Evolutionary conservation across 495 filamentous ascomycete genomes (phyloP).

Genomic region (Neurospora discreta): DNA sequence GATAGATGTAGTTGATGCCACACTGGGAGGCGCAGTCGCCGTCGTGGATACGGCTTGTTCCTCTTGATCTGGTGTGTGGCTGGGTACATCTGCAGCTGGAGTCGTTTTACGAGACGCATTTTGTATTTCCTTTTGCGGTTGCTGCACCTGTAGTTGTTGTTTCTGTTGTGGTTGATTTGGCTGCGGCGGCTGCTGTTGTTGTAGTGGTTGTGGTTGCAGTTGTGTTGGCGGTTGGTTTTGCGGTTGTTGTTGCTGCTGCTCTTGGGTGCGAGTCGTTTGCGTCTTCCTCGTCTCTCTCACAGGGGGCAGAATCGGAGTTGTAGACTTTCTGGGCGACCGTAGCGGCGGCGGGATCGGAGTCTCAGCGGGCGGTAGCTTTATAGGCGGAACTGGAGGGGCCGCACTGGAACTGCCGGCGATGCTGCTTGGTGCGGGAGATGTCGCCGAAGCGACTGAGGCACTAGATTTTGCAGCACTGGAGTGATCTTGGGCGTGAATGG

Average conservation of each 20-base stretch:
- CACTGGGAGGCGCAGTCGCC: neutral
- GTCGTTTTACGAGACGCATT: neutral
- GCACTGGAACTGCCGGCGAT: conserved; percentile 8
- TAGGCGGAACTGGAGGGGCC: conserved; percentile 3
- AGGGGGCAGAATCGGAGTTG: conserved; percentile 43
- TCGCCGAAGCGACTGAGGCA: conserved; percentile 13
- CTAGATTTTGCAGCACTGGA: conserved; percentile 19
- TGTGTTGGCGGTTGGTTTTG: conserved; percentile 10
- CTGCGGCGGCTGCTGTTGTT: conserved; percentile 4
- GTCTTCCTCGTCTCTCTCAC: conserved; percentile 27
- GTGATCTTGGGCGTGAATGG: conserved; percentile 19
- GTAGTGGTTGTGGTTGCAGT: conserved; percentile 18
- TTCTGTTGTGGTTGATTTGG: conserved; percentile 3
- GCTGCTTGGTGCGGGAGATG: conserved; percentile 20
- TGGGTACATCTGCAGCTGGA: neutral
- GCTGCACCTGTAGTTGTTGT: conserved; percentile 3
- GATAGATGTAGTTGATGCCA: conserved; percentile 17
- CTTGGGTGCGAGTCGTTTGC: conserved; percentile 17
- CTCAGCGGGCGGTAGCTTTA: conserved; percentile 20
- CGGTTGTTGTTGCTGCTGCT: conserved; percentile 8
- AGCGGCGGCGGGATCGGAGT: conserved; percentile 20
- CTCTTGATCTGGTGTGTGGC: neutral
- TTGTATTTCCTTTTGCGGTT: neutral
- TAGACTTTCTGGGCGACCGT: conserved; percentile 37
- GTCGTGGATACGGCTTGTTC: neutral